A percentile compares a stretch with the other conserved stretches of the same genome.
Conservation (phyloP, 192 early-diverging fungal species). For the Martensiomyces pterosporus region DNA sequence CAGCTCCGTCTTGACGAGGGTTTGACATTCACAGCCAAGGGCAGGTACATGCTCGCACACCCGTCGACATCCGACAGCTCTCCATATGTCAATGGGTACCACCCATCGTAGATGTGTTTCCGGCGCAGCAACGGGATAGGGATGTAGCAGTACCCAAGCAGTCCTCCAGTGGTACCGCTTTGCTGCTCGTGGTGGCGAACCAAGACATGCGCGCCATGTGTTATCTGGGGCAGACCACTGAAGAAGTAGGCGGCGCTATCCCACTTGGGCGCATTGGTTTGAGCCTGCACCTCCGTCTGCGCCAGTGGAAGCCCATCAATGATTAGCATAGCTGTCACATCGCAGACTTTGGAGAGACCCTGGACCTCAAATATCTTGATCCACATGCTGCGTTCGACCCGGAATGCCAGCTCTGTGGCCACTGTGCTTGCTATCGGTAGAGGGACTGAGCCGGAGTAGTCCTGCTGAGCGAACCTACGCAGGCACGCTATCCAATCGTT, state of each 20-base stretch:
- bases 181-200: constrained; percentile 12
- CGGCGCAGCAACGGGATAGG: constrained; percentile 31
- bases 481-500: constrained; percentile 40
- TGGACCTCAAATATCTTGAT: constrained; percentile 30
- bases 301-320: constrained; percentile 32
- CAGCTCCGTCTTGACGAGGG: constrained; percentile 1
- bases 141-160: constrained; percentile 39
- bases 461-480: constrained; percentile 15
- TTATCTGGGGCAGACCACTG: constrained; percentile 27
- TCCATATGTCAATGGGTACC: constrained; percentile 45
- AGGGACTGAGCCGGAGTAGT: constrained; percentile 8
- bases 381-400: constrained; percentile 43
- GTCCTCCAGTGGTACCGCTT: constrained; percentile 2
- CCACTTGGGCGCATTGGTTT: constrained; percentile 5
- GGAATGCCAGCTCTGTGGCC: constrained; percentile 11
- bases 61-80: constrained; percentile 7
- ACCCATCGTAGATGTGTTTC: constrained; percentile 37
- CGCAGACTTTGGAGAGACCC: constrained; percentile 6
- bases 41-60: constrained; percentile 14
- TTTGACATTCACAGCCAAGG: constrained; percentile 13
- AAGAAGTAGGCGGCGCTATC: constrained; percentile 23
- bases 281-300: constrained; percentile 11
- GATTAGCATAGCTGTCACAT: constrained; percentile 13
- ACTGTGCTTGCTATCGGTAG: not conserved
- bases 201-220: constrained; percentile 16